Evolutionary conservation across 345 rosid genomes (phyloP), one percentile per base, ranked within the genome.

Genomic region (Dovyalis caffra): DNA sequence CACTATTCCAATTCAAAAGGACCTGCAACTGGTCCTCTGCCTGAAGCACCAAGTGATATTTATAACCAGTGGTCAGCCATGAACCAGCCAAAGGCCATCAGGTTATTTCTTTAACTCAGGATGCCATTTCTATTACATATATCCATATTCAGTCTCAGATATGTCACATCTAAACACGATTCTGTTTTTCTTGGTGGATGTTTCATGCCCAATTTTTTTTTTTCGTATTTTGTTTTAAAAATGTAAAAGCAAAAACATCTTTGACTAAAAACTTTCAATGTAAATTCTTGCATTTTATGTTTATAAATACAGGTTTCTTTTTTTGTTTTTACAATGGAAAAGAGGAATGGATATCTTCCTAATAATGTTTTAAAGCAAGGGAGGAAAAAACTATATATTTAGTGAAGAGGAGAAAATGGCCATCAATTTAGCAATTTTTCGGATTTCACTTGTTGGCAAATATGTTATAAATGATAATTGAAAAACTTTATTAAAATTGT

Each of bases 1-100:
- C 99, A 90, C 81, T 95, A 95, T 77, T 88, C 97, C 72, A 91
- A 92, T 85, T 92, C 99, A 14, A 89, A 88, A 70, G 93, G 98
- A 66, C 91, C 94, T 28, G 97, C 77, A 37, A 64, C 80, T 23
- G 99, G 99, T 68, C 94, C 97, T 77, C 74, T 95, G 67, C 99
- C 99, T 29, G 87, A 82, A 66, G 87, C 97, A 14, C 86, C 85
- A 12, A 80, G 74, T 68, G 98, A 95, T 81, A 81, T 91, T 56
- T 91, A 90, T 62, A 85, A 81, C 84, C 87, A 84, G 73, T 88
- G 94, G 91, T 65, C 92, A 51, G 96, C 97, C 49, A 88, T 95
- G 97, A 88, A 69, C 74, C 99, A 95, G 84, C 92, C 99, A 4
- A 88, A 69, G 77, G 81, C 95, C 75, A 88, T 95, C 89, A 91